Evolutionary conservation across 495 filamentous ascomycete genomes (phyloP).

Genomic region (Podospora didyma): DNA sequence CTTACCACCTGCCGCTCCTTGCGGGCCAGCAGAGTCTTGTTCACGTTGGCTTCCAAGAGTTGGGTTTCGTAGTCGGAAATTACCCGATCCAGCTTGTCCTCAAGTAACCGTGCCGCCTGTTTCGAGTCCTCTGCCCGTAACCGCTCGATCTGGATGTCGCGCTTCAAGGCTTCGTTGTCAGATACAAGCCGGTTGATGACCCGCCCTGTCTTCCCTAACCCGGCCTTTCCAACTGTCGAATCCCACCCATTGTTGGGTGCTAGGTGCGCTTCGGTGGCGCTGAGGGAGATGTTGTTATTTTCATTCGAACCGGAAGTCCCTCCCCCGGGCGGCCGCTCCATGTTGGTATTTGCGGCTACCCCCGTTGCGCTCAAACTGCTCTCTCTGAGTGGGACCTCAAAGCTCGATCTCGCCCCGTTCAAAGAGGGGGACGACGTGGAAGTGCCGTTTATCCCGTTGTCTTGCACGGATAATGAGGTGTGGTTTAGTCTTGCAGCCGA

Average conservation of each 20-base stretch:
- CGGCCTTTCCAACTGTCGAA: conserved; percentile 71
- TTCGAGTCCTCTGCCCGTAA: conserved; percentile 69
- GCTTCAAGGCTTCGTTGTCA: conserved; percentile 79
- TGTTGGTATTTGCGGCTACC: conserved; percentile 2
- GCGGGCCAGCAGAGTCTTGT: conserved; percentile 65
- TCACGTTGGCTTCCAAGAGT: conserved; percentile 64
- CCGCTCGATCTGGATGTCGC: conserved; percentile 72
- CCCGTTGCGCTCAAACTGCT: conserved; percentile 23
- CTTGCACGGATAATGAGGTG: conserved; percentile 10
- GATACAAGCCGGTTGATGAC: conserved; percentile 87
- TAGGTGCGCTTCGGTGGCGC: conserved; percentile 18
- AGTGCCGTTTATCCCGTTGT: conserved; percentile 16
- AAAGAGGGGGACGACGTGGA: conserved; percentile 1
- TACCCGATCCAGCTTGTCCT: conserved; percentile 67
- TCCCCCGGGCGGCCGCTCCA: conserved; percentile 12
- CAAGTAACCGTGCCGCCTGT: conserved; percentile 65
- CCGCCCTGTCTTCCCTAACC: conserved; percentile 83
- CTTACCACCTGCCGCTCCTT: conserved; percentile 80
- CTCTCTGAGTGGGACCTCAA: conserved; percentile 24
- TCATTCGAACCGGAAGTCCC: conserved; percentile 25
- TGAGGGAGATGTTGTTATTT: conserved; percentile 8
- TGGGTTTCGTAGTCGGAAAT: conserved; percentile 63
- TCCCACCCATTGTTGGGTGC: conserved; percentile 52
- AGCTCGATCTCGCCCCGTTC: conserved; percentile 10
- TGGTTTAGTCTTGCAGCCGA: conserved; percentile 28